Base-by-base conservation (phyloP, 139 green algal genomes). In the Volvox africanus region DNA sequence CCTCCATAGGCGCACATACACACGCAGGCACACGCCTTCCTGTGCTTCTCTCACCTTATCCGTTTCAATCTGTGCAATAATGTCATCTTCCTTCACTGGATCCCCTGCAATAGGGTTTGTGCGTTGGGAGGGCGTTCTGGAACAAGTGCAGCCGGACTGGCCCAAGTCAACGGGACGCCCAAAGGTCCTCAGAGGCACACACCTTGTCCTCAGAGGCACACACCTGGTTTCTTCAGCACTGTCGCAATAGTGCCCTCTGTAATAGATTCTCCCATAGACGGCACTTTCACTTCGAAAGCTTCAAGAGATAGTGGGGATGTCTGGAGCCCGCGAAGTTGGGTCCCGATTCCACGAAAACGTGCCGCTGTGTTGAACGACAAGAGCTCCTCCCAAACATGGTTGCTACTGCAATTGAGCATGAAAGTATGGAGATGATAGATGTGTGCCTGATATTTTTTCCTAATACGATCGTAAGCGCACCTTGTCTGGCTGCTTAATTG, bases 41-140 rank as follows among this genome's bases (percentile, higher is more conserved):
- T 32, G 80, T n/a, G 61, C 61, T 87, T 55, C 44, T 55, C 44
- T 55, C 44, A 90, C 86, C 87, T 99, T 99, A 93, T 99, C 98
- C 0, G 98, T 99, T 87, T 99, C 98, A 68, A 99, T 98, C 94
- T 99, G 97, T 1, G 97, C 96, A 77, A 99, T 97, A 18, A 99
- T 92, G 73, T 99, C 98, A 88, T 99, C 98, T 87, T 97, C 96
- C 22, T 95, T 93, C 11, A 99, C 96, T 16, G 91, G 22, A 61
- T 99, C 97, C 33, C 97, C 97, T 97, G 94, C 62, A 73, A 12
- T 28, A 73, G 65, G 11, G 21, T 26, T 24, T 73, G 65, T 24
- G 24, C 65, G 65, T 55, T 55, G 44, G 44, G 44, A 14, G 44
- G 44, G 44, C 44, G 44, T 55, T 55, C 44, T 55, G 44, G 44